phyloP scores from a whole-genome alignment of 1,139 yeast genomes.

The Blastobotrys buckinghamii region DNA sequence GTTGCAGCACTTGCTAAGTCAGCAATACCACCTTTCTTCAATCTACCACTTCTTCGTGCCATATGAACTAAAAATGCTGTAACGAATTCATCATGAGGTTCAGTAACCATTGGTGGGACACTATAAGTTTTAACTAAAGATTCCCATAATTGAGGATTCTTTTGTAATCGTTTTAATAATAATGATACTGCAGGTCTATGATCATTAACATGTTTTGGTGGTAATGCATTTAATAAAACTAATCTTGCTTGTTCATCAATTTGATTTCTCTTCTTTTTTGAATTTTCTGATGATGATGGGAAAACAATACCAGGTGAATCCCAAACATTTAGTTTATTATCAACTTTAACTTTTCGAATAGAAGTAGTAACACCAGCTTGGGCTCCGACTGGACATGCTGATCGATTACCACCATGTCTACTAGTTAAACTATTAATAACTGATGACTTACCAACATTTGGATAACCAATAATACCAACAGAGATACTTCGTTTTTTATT shows the following conservation, averaged over 20 bases:
- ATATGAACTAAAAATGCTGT: slow-evolving; percentile 87
- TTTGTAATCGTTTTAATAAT: slow-evolving; percentile 65
- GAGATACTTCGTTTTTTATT: slow-evolving; percentile 77
- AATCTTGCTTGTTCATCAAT: slow-evolving; percentile 79
- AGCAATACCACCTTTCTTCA: slow-evolving; percentile 91
- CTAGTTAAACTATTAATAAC: slow-evolving; percentile 86
- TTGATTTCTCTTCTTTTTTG: slow-evolving; percentile 44
- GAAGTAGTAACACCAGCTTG: slow-evolving; percentile 96
- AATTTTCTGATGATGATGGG: slow-evolving; percentile 52
- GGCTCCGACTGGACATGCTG: slow-evolving; percentile 94
- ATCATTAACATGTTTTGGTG: slow-evolving; percentile 80
- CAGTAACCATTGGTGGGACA: slow-evolving; percentile 70
- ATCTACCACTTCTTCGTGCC: slow-evolving; percentile 87
- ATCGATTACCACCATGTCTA: slow-evolving; percentile 57
- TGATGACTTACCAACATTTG: slow-evolving; percentile 95
- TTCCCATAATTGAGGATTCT: slow-evolving; percentile 58
- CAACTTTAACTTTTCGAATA: slow-evolving; percentile 86
- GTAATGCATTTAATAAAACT: slow-evolving; percentile 81
- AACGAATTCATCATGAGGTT: slow-evolving; percentile 34
- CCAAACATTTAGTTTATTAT: slow-evolving; percentile 76
- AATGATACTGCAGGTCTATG: slow-evolving; percentile 78
- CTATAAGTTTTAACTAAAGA: slow-evolving; percentile 67
- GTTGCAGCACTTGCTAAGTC: slow-evolving; percentile 80
- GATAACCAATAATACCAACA: slow-evolving; percentile 96
- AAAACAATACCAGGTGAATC: slow-evolving; percentile 98